A percentile compares a stretch with the other conserved stretches of the same genome.
Evolutionary conservation across 2,329 filamentous ascomycete genomes (phyloP).

Genomic region (Chaetomium sp.): DNA sequence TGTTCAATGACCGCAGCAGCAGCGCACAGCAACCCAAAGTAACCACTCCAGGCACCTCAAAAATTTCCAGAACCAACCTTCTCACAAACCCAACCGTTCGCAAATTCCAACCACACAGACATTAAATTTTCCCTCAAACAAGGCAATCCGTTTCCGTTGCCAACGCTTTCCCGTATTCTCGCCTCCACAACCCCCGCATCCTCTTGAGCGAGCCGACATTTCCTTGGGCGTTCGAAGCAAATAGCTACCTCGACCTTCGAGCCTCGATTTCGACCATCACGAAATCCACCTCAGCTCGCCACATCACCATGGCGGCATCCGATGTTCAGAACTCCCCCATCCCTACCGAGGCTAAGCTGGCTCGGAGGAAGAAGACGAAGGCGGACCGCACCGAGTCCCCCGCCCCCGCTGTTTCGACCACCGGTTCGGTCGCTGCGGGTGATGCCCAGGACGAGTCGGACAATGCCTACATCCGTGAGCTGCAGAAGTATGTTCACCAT

Average conservation of each 20-base stretch:
- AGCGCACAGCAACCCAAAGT: background rate
- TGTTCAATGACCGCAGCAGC: background rate
- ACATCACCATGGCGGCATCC: slow-evolving; percentile 54
- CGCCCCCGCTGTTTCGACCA: slow-evolving; percentile 44
- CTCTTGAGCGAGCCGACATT: background rate
- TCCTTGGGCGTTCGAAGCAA: background rate
- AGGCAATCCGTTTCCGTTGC: slow-evolving; percentile 10
- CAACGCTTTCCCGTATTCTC: background rate
- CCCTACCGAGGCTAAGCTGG: slow-evolving; percentile 57
- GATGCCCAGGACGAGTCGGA: slow-evolving; percentile 60
- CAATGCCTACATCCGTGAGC: slow-evolving; percentile 75
- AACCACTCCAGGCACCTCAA: slow-evolving; percentile 9
- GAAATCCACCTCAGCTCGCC: background rate
- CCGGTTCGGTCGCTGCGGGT: slow-evolving; percentile 39
- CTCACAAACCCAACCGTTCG: slow-evolving; percentile 3
- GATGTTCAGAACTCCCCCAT: slow-evolving; percentile 57
- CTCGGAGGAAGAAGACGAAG: slow-evolving; percentile 64
- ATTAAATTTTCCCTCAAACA: slow-evolving; percentile 1
- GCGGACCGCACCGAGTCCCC: slow-evolving; percentile 48
- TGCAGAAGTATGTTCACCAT: slow-evolving; percentile 66
- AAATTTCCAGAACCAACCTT: slow-evolving; percentile 14
- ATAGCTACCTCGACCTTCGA: background rate
- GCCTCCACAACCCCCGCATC: background rate
- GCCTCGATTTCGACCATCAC: background rate
- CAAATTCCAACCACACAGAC: slow-evolving; percentile 1